phyloP scores from a whole-genome alignment of 78 protist species.

The Corallochytrium limacisporum region DNA sequence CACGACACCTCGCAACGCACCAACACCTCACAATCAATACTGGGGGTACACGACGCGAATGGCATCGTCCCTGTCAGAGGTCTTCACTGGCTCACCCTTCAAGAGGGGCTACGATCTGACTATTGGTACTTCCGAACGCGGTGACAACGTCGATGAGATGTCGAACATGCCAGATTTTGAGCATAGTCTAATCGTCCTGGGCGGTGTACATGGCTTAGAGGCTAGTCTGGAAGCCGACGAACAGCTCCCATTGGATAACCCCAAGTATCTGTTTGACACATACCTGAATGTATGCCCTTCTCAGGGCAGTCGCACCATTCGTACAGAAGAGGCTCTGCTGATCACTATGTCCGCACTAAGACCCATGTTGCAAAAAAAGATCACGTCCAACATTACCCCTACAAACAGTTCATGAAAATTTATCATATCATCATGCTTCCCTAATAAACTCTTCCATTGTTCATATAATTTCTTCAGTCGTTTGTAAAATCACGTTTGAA shows the following conservation, averaged over 20 bases:
- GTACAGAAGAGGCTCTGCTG: slow-evolving; percentile 42
- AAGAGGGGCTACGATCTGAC: slow-evolving; percentile 37
- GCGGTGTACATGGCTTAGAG: slow-evolving; percentile 44
- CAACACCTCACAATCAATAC: neutral
- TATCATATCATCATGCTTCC: too few species aligned
- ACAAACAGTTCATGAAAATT: too few species aligned
- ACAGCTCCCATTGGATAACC: neutral
- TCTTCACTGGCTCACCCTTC: slow-evolving; percentile 1
- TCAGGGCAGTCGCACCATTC: slow-evolving; percentile 40
- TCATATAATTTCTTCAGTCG: too few species aligned
- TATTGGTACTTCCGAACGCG: slow-evolving; percentile 46
- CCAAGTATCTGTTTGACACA: slow-evolving; percentile 5
- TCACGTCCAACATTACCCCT: too few species aligned
- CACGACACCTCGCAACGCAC: neutral
- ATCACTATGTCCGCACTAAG: slow-evolving; percentile 3
- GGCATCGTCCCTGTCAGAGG: neutral
- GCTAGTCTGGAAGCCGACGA: neutral
- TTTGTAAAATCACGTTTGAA: too few species aligned
- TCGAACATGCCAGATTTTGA: neutral
- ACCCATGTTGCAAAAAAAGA: neutral
- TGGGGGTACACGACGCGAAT: slow-evolving; percentile 13
- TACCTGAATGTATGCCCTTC: slow-evolving; percentile 30
- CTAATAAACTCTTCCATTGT: too few species aligned
- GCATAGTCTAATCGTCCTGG: slow-evolving; percentile 36
- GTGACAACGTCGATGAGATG: neutral